A percentile compares a stretch with the other conserved stretches of the same genome.
These are phyloP conservation scores for Cryptococcus deneoformans DNA, from an alignment of 1,284 basidiomycete genomes.

Conservation along the genomic window DNA sequence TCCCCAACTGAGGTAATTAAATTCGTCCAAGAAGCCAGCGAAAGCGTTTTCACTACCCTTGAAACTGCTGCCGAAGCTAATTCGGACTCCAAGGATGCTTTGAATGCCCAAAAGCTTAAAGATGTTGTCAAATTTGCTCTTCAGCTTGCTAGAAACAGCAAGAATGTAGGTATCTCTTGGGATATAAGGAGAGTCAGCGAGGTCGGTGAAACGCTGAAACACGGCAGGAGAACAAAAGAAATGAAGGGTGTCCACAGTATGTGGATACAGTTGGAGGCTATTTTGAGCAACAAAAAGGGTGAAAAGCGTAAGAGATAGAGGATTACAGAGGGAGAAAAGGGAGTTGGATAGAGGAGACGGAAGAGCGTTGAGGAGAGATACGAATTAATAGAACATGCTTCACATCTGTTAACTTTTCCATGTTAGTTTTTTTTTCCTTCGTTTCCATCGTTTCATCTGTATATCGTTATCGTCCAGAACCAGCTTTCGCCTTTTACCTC, in stretches of 20 bases:
- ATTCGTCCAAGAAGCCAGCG: conserved; percentile 58
- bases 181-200: conserved; percentile 51
- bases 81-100: conserved; percentile 22
- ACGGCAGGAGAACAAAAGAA: conserved; percentile 53
- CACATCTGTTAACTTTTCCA: too few species aligned
- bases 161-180: conserved; percentile 53
- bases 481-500: too few species aligned
- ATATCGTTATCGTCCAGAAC: too few species aligned
- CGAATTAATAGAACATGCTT: too few species aligned
- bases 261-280: conserved; percentile 54
- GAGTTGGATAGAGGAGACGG: too few species aligned
- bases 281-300: conserved; percentile 27
- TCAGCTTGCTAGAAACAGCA: conserved; percentile 63
- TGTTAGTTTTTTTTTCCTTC: too few species aligned
- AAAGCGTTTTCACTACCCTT: conserved; percentile 57
- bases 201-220: conserved; percentile 49
- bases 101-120: conserved; percentile 70
- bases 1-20: conserved; percentile 49
- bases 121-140: conserved; percentile 73
- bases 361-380: too few species aligned
- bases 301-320: conserved; percentile 21
- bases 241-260: conserved; percentile 54
- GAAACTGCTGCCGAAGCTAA: conserved; percentile 50
- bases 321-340: conserved; percentile 7
- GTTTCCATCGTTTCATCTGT: too few species aligned